Evolutionary conservation across 2,329 filamentous ascomycete species (phyloP).

Genomic region (Westerdykella ornata): DNA sequence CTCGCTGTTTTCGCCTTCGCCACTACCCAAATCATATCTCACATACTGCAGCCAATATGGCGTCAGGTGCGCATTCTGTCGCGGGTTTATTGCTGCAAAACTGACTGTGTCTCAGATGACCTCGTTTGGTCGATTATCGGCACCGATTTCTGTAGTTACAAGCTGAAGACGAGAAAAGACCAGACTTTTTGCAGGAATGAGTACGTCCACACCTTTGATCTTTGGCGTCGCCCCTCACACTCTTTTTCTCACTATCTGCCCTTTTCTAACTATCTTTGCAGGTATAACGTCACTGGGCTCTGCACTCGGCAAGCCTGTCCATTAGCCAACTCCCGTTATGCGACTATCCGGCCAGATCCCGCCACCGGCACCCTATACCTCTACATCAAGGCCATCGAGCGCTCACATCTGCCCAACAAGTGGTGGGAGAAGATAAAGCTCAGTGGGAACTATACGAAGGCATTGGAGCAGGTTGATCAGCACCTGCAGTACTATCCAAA

Average conservation of each 20-base stretch:
- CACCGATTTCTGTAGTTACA: slow-evolving; percentile 91
- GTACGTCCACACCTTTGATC: slow-evolving; percentile 14
- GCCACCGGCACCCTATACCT: slow-evolving; percentile 79
- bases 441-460: slow-evolving; percentile 82
- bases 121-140: slow-evolving; percentile 97
- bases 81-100: not conserved
- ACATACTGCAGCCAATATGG: slow-evolving; percentile 4
- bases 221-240: too few relatives aligned
- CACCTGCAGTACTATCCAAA: slow-evolving; percentile 79
- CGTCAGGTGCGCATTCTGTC: not conserved
- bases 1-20: too few relatives aligned
- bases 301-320: slow-evolving; percentile 86
- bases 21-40: too few relatives aligned
- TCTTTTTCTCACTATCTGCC: too few relatives aligned
- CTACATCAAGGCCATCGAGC: slow-evolving; percentile 82
- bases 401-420: slow-evolving; percentile 70
- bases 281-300: not conserved
- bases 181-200: slow-evolving; percentile 93
- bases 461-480: slow-evolving; percentile 65
- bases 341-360: slow-evolving; percentile 78
- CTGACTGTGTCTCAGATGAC: slow-evolving; percentile 54
- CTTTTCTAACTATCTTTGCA: too few relatives aligned
- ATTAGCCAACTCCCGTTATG: slow-evolving; percentile 85
- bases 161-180: slow-evolving; percentile 60
- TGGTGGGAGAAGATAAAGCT: slow-evolving; percentile 93